phyloP scores from a whole-genome alignment of 179 eudicot species.

The Dionaea muscipula region DNA sequence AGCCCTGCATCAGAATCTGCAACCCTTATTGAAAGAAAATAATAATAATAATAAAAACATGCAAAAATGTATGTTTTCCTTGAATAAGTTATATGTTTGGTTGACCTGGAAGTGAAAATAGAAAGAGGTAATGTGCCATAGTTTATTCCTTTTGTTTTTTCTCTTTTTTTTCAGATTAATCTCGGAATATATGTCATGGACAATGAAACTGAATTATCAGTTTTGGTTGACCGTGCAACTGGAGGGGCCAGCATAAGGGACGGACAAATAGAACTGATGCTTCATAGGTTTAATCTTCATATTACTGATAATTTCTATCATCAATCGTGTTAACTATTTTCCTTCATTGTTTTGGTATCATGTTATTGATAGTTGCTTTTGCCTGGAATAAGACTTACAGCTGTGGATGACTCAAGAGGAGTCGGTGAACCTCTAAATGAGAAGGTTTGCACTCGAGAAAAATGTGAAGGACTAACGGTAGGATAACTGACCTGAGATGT shows the following conservation, averaged over 20 bases:
- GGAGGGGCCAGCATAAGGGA: slow-evolving; percentile 80
- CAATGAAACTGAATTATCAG: slow-evolving; percentile 55
- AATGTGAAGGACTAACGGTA: slow-evolving; percentile 79
- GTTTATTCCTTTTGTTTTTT: background rate
- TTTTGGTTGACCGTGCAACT: slow-evolving; percentile 81
- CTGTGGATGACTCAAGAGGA: slow-evolving; percentile 57
- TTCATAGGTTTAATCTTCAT: slow-evolving; percentile 50
- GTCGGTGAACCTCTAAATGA: slow-evolving; percentile 67
- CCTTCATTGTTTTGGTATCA: background rate
- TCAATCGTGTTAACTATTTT: background rate
- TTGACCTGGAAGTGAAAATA: background rate
- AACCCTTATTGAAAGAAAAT: no score
- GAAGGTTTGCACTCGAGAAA: slow-evolving; percentile 34
- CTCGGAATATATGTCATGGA: slow-evolving; percentile 60
- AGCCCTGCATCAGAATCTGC: no score
- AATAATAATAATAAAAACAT: no score
- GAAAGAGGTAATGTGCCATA: background rate
- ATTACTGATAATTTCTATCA: background rate
- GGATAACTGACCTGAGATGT: slow-evolving; percentile 1
- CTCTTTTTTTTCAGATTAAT: slow-evolving; percentile 47
- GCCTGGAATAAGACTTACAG: slow-evolving; percentile 36
- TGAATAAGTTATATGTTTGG: no score
- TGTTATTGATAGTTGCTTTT: background rate
- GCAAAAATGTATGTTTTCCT: no score
- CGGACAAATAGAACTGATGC: slow-evolving; percentile 86